Conservation (phyloP, 495 filamentous ascomycete genomes). For the Penicillium egyptiacum region DNA sequence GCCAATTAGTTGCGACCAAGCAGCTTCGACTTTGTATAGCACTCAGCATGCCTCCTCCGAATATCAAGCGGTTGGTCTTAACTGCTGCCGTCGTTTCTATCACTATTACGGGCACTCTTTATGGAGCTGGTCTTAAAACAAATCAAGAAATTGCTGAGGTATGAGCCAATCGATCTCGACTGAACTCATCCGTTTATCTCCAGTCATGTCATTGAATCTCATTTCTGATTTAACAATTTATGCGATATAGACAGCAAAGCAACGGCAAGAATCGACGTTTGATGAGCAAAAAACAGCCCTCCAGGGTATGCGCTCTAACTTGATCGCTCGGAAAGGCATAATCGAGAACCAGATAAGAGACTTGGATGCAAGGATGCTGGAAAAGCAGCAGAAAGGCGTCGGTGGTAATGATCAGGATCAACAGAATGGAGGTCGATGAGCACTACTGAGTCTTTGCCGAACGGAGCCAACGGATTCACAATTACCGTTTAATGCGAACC, state of each 20-base stretch:
- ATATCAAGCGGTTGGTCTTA: conserved; percentile 41
- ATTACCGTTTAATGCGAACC: neutral
- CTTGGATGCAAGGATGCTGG: conserved; percentile 46
- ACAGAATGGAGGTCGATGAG: conserved; percentile 22
- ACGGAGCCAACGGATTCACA: neutral
- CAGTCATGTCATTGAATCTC: neutral
- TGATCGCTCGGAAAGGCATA: conserved; percentile 51
- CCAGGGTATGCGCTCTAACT: conserved; percentile 44
- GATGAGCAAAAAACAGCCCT: conserved; percentile 55
- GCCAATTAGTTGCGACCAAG: conserved; percentile 8
- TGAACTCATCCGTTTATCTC: conserved; percentile 1
- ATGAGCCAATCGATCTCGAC: conserved; percentile 7
- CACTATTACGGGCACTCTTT: conserved; percentile 53
- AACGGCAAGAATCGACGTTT: conserved; percentile 49
- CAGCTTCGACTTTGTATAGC: conserved; percentile 4
- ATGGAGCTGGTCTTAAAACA: conserved; percentile 56
- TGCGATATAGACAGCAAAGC: conserved; percentile 30
- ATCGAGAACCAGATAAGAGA: conserved; percentile 59
- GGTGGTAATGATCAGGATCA: conserved; percentile 22
- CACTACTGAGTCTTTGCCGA: neutral
- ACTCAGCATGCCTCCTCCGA: conserved; percentile 25
- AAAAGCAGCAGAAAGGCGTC: conserved; percentile 35
- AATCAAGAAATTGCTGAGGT: conserved; percentile 48
- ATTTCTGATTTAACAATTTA: neutral
- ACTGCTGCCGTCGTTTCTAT: conserved; percentile 49